These are phyloP conservation scores for Mytilinidion resinicola DNA, from an alignment of 495 filamentous ascomycete species.

Conservation along the genomic window DNA sequence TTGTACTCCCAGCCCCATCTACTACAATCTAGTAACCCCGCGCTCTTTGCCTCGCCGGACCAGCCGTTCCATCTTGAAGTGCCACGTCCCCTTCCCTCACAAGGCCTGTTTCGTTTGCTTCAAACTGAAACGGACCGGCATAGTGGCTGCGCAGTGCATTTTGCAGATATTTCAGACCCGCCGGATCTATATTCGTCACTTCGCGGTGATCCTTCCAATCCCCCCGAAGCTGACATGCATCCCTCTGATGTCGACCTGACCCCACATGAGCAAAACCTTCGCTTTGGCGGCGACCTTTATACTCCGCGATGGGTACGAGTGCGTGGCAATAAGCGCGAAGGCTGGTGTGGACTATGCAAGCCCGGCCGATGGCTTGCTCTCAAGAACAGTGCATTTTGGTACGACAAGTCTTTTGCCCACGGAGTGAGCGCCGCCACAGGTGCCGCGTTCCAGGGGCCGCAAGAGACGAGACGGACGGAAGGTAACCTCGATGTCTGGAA, in stretches of 20 bases:
- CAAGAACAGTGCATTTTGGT: constrained; percentile 83
- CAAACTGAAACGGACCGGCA: constrained; percentile 62
- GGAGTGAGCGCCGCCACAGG: constrained; percentile 75
- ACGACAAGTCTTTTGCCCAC: constrained; percentile 77
- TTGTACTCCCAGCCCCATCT: constrained; percentile 26
- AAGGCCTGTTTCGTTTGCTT: constrained; percentile 61
- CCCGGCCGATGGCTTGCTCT: constrained; percentile 74
- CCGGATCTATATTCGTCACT: constrained; percentile 69
- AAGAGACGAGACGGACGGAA: constrained; percentile 65
- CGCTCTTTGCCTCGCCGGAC: constrained; percentile 38
- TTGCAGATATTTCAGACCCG: constrained; percentile 59
- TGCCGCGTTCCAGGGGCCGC: constrained; percentile 63
- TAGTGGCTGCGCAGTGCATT: constrained; percentile 48
- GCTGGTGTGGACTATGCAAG: constrained; percentile 80
- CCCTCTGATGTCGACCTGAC: constrained; percentile 61
- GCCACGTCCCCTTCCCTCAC: constrained; percentile 48
- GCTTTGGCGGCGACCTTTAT: constrained; percentile 71
- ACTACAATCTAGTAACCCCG: constrained; percentile 30
- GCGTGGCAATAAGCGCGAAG: constrained; percentile 74
- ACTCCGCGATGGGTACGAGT: constrained; percentile 73
- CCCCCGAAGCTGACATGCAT: constrained; percentile 69
- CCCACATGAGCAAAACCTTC: constrained; percentile 68
- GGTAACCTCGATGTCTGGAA: constrained; percentile 79
- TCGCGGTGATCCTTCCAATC: constrained; percentile 58
- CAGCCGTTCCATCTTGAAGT: constrained; percentile 30